Percentiles rank a stretch among this genome's conserved stretches.
Evolutionary conservation across 192 early-diverging fungal genomes (phyloP).

Genomic region (Podila horticola): DNA sequence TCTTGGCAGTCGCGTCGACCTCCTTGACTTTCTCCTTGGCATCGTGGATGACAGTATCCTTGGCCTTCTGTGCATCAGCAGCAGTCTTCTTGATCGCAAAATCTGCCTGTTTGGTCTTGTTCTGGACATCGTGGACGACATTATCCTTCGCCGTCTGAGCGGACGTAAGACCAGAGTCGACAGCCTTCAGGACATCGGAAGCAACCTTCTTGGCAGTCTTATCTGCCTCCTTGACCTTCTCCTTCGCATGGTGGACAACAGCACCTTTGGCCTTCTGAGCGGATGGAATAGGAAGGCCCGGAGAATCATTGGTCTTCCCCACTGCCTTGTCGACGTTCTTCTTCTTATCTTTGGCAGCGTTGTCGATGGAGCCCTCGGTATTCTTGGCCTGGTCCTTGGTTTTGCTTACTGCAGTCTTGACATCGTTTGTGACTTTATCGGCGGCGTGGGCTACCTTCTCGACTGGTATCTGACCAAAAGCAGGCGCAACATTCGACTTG

Average conservation of each 20-base stretch:
- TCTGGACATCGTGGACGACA: neutral
- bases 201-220: neutral
- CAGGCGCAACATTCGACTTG: neutral
- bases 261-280: conserved; percentile 1
- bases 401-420: neutral
- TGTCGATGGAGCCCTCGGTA: neutral
- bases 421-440: neutral
- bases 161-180: neutral
- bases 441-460: neutral
- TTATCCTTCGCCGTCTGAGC: neutral
- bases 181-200: neutral
- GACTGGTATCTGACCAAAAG: neutral
- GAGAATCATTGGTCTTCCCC: neutral
- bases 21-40: neutral
- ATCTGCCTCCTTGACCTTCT: neutral
- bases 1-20: neutral
- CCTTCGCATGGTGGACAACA: neutral
- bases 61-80: neutral
- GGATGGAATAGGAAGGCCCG: neutral
- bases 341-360: neutral
- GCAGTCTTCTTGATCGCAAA: neutral
- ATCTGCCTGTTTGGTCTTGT: neutral
- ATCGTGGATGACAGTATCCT: neutral
- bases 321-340: neutral
- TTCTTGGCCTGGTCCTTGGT: neutral